Base-by-base conservation (phyloP, 805 yeast genomes). In the Yarrowia keelungensis region DNA sequence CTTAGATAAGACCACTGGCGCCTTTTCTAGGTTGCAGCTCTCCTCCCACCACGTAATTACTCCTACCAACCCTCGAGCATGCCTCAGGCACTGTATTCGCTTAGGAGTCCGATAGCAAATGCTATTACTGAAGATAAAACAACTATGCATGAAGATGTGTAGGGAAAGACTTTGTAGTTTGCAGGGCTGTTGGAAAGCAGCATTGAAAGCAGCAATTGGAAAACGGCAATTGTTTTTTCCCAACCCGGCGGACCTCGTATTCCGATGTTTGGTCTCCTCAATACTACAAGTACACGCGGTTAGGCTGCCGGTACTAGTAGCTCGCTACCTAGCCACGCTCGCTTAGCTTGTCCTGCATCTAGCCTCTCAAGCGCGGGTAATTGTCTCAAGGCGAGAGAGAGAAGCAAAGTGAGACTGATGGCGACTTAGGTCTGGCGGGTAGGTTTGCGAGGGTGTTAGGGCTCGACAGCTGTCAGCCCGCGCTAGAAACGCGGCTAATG, bases 311-410 rank as follows among this genome's bases (percentile, higher is more conserved):
- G 19, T 19, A 19, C 19, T 19, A 19, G 19, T 19, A 19, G 19
- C 19, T 19, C 19, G 19, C 19, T 19, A 19, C 19, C 19, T 19
- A 19, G 19, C 19, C 32, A 26, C 32, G 32, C 16, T 47, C 15
- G 39, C 15, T 43, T 26, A 26, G 32, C 36, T 50, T 53, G 59
- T 53, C n/a, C 56, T 51, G 56, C 42, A 16, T 51, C 59, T 38
- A 19, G 59, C 8, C 16, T 11, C 8, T 5, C 9, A 16, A 53
- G 45, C 59, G 59, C 59, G 59, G 59, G 58, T 51, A 51, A 36
- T 16, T 19, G 59, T 53, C 59, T 53, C 59, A 38, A 16, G 43
- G 26, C 16, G 14, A 36, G 36, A 11, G 5, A 2, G 22, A 16
- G 39, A 5, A 5, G 15, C 26, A 15, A 26, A 26, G 42, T 12